Conservation (phyloP, 2,329 filamentous ascomycete species). For the Penicillium psychrosexuale region DNA sequence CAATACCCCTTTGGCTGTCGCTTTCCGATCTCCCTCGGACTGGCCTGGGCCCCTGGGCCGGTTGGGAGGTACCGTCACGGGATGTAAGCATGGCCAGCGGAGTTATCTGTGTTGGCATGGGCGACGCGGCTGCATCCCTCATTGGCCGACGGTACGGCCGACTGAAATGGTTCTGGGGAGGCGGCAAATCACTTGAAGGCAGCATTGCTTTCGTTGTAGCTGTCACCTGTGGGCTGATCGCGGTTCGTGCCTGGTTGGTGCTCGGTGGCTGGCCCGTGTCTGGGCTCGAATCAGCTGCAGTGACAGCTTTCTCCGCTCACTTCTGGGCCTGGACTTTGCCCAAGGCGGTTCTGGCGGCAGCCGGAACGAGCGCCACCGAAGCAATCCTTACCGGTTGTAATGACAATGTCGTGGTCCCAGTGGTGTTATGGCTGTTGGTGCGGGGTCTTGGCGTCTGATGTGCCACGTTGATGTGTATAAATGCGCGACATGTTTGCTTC, state of each 20-base stretch:
- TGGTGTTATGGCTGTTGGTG: constrained; percentile 88
- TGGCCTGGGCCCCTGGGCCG: constrained; percentile 56
- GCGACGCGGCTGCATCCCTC: constrained; percentile 87
- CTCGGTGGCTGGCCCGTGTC: constrained; percentile 65
- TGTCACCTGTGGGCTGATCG: constrained; percentile 70
- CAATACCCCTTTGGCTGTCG: constrained; percentile 88
- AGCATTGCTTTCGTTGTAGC: constrained; percentile 74
- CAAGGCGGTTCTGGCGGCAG: constrained; percentile 70
- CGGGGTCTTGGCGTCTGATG: constrained; percentile 60
- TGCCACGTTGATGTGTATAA: constrained; percentile 4
- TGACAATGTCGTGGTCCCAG: constrained; percentile 95
- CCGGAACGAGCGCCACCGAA: constrained; percentile 84
- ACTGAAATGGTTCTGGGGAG: constrained; percentile 93
- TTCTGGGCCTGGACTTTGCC: constrained; percentile 36
- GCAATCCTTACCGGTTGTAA: constrained; percentile 94
- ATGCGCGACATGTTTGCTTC: neutral
- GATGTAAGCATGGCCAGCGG: constrained; percentile 90
- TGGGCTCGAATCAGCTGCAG: constrained; percentile 15
- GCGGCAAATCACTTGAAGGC: constrained; percentile 92
- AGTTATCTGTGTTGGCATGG: constrained; percentile 90
- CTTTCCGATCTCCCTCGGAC: constrained; percentile 65
- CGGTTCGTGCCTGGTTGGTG: constrained; percentile 69
- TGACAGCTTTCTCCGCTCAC: constrained; percentile 14
- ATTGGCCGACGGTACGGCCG: constrained; percentile 83
- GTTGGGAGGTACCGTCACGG: constrained; percentile 71